Evolutionary conservation across 1,284 basidiomycete genomes (phyloP), one percentile per base, ranked within the genome.

Genomic region (Polyporus tsugae): DNA sequence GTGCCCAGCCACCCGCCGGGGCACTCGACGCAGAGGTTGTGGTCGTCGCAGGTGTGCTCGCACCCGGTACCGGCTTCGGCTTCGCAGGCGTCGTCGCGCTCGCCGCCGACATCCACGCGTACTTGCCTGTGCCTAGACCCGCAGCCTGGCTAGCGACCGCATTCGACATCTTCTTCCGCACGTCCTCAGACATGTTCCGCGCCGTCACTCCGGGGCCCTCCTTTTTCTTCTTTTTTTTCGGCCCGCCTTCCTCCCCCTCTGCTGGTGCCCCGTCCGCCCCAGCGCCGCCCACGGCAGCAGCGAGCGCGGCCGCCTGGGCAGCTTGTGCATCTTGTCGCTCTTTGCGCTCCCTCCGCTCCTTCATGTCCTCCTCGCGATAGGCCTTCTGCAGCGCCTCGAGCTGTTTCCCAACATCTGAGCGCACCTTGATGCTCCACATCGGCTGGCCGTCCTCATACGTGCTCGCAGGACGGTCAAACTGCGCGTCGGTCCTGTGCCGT

Each of bases 121-220:
- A 96, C 78, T 91, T 91, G 25, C 91, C 89, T 62, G 81, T 81
- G 2, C 89, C 88, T 41, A 94, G 77, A 0, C 94, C 94, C n/a
- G 93, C 91, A 2, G 92, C 93, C 76, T 94, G 92, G 73, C 89
- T 91, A n/a, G 95, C 94, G 5, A 93, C 92, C 39, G 92, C 92
- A 78, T 95, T 95, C 57, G 92, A 93, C 89, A 95, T 89, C 78
- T 94, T 94, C 84, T 95, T 95, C 72, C 91, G 84, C 73, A 95
- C 92, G 75, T 95, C 94, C 78, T 95, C 94, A 2, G 89, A 91
- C 92, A 96, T 94, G 77, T 95, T 95, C 67, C 90, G 84, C 62
- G 93, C 93, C 0, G 92, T 93, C 11, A 94, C 91, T 3, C 92
- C 92, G 0, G 93, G 93, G 0, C 93, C 93, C 38, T 93, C 91